These are phyloP conservation scores for Microbotryum scabiosae DNA, from an alignment of 1,284 basidiomycete genomes.

Conservation along the genomic window DNA sequence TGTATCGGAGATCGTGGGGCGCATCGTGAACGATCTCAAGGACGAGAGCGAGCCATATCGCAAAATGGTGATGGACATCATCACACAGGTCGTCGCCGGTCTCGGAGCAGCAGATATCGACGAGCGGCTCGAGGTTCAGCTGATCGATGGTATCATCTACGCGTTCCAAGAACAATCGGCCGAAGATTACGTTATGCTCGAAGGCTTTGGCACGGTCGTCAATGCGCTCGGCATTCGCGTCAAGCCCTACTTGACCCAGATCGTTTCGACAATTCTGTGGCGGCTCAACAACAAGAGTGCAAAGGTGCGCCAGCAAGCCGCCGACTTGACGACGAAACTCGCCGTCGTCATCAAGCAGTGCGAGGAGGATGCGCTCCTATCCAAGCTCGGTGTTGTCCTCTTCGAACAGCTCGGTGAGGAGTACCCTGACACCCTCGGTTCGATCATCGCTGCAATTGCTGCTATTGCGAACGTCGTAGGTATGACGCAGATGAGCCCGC, in stretches of 20 bases:
- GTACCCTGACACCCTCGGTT: constrained; percentile 96
- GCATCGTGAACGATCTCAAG: constrained; percentile 94
- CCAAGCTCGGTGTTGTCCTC: constrained; percentile 91
- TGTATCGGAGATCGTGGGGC: constrained; percentile 87
- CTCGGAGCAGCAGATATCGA: constrained; percentile 95
- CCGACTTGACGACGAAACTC: constrained; percentile 86
- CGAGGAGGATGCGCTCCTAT: constrained; percentile 88
- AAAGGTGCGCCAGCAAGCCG: constrained; percentile 97
- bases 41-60: constrained; percentile 74
- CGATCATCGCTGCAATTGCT: constrained; percentile 95
- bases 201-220: constrained; percentile 95
- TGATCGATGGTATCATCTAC: constrained; percentile 98
- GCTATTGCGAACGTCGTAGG: constrained; percentile 99
- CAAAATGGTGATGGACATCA: constrained; percentile 99
- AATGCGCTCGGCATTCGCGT: constrained; percentile 94
- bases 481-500: constrained; percentile 99
- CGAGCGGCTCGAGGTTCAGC: constrained; percentile 82
- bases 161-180: constrained; percentile 99
- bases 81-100: constrained; percentile 87
- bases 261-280: constrained; percentile 99
- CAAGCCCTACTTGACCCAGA: constrained; percentile 96
- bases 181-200: constrained; percentile 97
- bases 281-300: constrained; percentile 98
- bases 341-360: constrained; percentile 98
- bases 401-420: constrained; percentile 99